Evolutionary conservation across 495 filamentous ascomycete genomes (phyloP), one percentile per base, ranked within the genome.

Genomic region (Gamarada debralockiae): DNA sequence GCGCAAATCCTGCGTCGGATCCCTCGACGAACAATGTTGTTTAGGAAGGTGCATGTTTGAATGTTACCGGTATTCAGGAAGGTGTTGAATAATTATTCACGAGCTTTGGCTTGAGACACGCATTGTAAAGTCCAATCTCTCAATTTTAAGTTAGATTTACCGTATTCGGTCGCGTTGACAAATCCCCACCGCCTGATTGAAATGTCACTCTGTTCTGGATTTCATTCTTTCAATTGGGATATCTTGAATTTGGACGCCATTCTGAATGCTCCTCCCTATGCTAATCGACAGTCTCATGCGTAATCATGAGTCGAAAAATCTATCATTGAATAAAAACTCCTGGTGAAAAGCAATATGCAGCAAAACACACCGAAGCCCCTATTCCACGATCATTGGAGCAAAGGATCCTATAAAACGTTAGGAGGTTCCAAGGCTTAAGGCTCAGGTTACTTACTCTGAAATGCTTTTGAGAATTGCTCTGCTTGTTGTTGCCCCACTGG

Each of bases 391-490:
- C 53, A 63, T 39, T 63, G 61, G 12, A 63, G 57, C 17, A 63
- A 39, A 54, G 58, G 61, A 61, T 64, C 61, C 61, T 64, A 29
- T 5, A 42, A 38, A 20, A 37, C 56, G 43, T 61, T 54, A 64
- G 53, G 17, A 43, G 7, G n/a, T 5, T 14, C 34, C 25, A 42
- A 23, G 31, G 14, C 17, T 33, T 13, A 41, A 49, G 14, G 55
- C 21, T 53, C 52, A 58, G 14, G 24, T 33, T 29, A 66, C 78
- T 70, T 70, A 83, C 83, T 59, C 87, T 70, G 77, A 78, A 92
- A 67, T 91, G 87, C 67, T 90, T 89, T 65, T 92, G 87, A 66
- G 66, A 73, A 65, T 92, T 92, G 48, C 65, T 70, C 53, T 73
- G 70, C 69, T 76, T 79, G 56, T 91, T 77, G 55, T 84, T 72